Conservation (phyloP, 2,329 filamentous ascomycete species). For the Trichoderma brevicompactum region DNA sequence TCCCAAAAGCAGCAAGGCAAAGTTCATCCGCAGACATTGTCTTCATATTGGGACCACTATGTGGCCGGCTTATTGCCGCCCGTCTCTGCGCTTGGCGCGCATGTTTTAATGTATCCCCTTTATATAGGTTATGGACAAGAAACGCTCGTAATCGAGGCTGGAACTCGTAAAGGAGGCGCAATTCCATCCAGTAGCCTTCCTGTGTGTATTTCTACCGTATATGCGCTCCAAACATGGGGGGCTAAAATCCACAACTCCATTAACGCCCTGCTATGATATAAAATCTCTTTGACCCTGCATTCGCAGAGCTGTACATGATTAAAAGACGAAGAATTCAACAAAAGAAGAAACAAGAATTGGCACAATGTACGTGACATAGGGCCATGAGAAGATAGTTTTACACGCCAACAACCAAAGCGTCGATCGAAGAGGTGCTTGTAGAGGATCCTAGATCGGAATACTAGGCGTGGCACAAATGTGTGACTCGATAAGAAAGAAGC, state of each 20-base stretch:
- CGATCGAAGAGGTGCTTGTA: background rate
- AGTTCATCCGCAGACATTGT: background rate
- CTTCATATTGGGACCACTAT: background rate
- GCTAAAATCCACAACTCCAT: slow-evolving; percentile 33
- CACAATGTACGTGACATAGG: background rate
- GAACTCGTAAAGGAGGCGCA: background rate
- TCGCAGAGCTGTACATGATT: slow-evolving; percentile 22
- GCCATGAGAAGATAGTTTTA: background rate
- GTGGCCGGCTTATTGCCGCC: background rate
- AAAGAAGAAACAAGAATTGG: slow-evolving; percentile 1
- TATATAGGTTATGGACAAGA: slow-evolving; percentile 6
- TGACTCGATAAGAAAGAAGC: background rate
- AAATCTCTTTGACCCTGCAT: slow-evolving; percentile 34
- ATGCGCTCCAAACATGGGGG: slow-evolving; percentile 17
- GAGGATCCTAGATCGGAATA: background rate
- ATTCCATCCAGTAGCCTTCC: slow-evolving; percentile 17
- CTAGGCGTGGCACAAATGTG: background rate
- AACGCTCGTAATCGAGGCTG: background rate
- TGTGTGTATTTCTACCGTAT: slow-evolving; percentile 1
- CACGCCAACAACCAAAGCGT: background rate
- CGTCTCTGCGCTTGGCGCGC: background rate
- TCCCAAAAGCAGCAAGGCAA: too few species aligned
- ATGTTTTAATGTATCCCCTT: background rate
- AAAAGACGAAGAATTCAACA: slow-evolving; percentile 29
- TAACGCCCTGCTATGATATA: slow-evolving; percentile 40